Conservation (phyloP, 192 early-diverging fungal genomes). For the Mortierella claussenii region DNA sequence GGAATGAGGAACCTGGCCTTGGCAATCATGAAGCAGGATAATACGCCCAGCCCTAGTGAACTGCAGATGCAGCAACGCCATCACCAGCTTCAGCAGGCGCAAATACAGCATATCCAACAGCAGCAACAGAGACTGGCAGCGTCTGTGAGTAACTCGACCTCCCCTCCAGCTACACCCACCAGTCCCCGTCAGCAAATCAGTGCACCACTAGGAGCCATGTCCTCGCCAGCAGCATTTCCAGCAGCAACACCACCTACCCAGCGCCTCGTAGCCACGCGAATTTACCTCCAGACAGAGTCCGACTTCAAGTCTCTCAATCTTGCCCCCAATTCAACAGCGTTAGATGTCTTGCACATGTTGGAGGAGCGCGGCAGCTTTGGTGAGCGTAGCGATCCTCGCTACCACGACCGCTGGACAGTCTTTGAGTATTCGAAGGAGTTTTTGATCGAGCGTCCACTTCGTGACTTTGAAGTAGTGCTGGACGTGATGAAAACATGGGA, state of each 20-base stretch:
- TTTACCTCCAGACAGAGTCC: conserved; percentile 85
- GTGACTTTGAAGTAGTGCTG: conserved; percentile 91
- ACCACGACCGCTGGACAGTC: conserved; percentile 79
- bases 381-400: conserved; percentile 57
- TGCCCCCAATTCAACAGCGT: conserved; percentile 76
- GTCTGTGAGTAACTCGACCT: neutral
- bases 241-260: conserved; percentile 5
- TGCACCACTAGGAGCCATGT: conserved; percentile 7
- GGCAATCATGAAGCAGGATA: conserved; percentile 50
- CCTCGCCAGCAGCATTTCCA: conserved; percentile 6
- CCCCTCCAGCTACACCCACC: conserved; percentile 30
- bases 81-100: conserved; percentile 37
- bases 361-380: conserved; percentile 64
- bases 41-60: conserved; percentile 23
- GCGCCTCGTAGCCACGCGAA: conserved; percentile 77
- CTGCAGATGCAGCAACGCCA: conserved; percentile 42
- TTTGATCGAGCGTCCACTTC: conserved; percentile 81
- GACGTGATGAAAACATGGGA: conserved; percentile 89
- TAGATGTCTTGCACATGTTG: conserved; percentile 78
- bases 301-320: conserved; percentile 84
- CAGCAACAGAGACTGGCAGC: conserved; percentile 21
- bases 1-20: conserved; percentile 29
- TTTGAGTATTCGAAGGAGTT: conserved; percentile 92
- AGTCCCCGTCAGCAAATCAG: conserved; percentile 6
- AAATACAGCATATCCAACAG: conserved; percentile 32